phyloP scores from a whole-genome alignment of 179 eudicot genomes.

The Pouteria campechiana region DNA sequence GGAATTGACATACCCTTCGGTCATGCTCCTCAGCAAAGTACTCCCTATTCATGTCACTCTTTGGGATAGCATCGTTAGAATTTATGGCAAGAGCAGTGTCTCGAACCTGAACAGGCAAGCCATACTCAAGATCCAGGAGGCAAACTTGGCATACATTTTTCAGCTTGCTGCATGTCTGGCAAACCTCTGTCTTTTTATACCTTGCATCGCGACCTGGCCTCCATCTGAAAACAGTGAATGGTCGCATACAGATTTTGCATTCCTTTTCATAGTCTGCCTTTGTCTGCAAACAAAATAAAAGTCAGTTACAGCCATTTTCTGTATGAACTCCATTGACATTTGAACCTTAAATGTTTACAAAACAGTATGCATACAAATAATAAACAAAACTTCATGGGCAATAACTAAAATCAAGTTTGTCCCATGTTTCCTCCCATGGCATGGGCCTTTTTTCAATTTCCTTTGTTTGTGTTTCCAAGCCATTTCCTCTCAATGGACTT shows the following conservation, averaged over 20 bases:
- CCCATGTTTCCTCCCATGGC: too few relatives aligned
- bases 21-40: conserved; percentile 98
- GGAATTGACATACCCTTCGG: conserved; percentile 58
- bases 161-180: conserved; percentile 95
- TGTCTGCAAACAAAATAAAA: conserved; percentile 70
- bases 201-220: conserved; percentile 99
- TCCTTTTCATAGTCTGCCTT: conserved; percentile 89
- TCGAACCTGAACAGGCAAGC: conserved; percentile 94
- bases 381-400: too few relatives aligned
- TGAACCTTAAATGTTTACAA: too few relatives aligned
- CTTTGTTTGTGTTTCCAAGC: too few relatives aligned
- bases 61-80: conserved; percentile 92
- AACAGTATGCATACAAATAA: too few relatives aligned
- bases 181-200: conserved; percentile 83
- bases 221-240: conserved; percentile 96
- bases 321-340: too few relatives aligned
- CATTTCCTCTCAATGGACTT: too few relatives aligned
- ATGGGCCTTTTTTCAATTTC: too few relatives aligned
- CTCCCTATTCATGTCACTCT: conserved; percentile 95
- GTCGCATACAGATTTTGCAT: conserved; percentile 94
- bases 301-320: too few relatives aligned
- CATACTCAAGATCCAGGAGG: conserved; percentile 95
- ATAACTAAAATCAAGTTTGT: too few relatives aligned
- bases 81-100: conserved; percentile 87
- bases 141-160: conserved; percentile 98